These are phyloP conservation scores for Tothia fuscella DNA, from an alignment of 2,329 filamentous ascomycete genomes.

Conservation along the genomic window DNA sequence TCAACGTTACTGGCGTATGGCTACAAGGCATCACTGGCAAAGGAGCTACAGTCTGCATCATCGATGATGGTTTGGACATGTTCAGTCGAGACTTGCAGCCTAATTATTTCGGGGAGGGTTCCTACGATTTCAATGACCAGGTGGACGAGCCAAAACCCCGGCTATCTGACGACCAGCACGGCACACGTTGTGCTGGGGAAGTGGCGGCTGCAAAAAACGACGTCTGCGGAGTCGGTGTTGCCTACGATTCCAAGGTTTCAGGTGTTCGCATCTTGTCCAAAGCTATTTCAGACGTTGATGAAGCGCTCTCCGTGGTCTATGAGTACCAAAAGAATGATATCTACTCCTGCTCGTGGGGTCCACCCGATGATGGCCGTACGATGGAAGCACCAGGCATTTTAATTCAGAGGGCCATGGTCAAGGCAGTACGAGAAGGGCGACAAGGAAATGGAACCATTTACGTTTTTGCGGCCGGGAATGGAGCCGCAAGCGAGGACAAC, in stretches of 20 bases:
- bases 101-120: conserved; percentile 89
- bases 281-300: conserved; percentile 81
- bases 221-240: conserved; percentile 89
- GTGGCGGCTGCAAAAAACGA: conserved; percentile 86
- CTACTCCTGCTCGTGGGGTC: conserved; percentile 98
- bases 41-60: conserved; percentile 81
- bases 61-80: conserved; percentile 95
- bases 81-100: conserved; percentile 81
- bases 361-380: conserved; percentile 79
- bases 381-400: conserved; percentile 91
- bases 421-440: conserved; percentile 80
- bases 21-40: conserved; percentile 79
- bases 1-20: conserved; percentile 96
- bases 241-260: conserved; percentile 81
- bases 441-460: conserved; percentile 78
- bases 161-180: conserved; percentile 78
- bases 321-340: conserved; percentile 86
- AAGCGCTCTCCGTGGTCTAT: conserved; percentile 87
- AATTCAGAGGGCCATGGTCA: conserved; percentile 82
- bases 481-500: conserved; percentile 76
- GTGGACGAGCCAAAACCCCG: conserved; percentile 65
- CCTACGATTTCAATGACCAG: conserved; percentile 92
- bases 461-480: conserved; percentile 94
- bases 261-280: conserved; percentile 89
- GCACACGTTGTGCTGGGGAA: conserved; percentile 89